phyloP scores from a whole-genome alignment of 2,329 filamentous ascomycete genomes.

The Colletotrichum sp. region DNA sequence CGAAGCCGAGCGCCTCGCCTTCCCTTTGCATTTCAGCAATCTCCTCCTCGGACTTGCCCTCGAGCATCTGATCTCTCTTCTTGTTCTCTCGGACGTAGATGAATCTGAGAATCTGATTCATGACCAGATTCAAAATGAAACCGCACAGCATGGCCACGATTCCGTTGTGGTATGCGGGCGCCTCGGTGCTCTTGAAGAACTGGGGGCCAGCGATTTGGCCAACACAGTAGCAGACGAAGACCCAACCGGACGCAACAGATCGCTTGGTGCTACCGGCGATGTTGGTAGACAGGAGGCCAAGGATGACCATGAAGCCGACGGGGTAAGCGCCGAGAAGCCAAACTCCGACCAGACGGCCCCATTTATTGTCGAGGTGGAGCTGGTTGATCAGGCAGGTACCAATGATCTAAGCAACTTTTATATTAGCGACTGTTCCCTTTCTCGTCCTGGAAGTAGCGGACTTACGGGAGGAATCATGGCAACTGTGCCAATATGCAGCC shows the following conservation, averaged over 20 bases:
- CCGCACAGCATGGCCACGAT: constrained; percentile 16
- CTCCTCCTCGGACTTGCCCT: constrained; percentile 9
- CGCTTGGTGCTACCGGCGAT: constrained; percentile 33
- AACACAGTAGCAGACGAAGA: constrained; percentile 33
- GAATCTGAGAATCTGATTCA: constrained; percentile 7
- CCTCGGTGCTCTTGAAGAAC: constrained; percentile 30
- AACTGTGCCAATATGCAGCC: constrained; percentile 1
- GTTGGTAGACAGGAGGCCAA: constrained; percentile 27
- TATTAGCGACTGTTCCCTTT: background rate
- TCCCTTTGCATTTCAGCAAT: constrained; percentile 14
- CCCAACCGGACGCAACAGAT: constrained; percentile 32
- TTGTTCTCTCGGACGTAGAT: constrained; percentile 11
- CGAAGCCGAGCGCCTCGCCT: constrained; percentile 31
- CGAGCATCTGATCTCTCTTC: background rate
- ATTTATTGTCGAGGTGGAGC: constrained; percentile 13
- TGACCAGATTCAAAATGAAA: constrained; percentile 3
- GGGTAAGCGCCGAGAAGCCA: constrained; percentile 14
- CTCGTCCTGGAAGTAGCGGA: background rate
- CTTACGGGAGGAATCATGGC: constrained; percentile 16
- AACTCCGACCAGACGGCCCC: constrained; percentile 15
- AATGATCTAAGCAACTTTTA: background rate
- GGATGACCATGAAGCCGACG: constrained; percentile 18
- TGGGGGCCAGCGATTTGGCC: constrained; percentile 35
- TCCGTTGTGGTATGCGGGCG: constrained; percentile 11
- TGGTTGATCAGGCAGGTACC: constrained; percentile 16